Base-by-base conservation (phyloP, 1,284 basidiomycete species). In the Marasmius oreades region DNA sequence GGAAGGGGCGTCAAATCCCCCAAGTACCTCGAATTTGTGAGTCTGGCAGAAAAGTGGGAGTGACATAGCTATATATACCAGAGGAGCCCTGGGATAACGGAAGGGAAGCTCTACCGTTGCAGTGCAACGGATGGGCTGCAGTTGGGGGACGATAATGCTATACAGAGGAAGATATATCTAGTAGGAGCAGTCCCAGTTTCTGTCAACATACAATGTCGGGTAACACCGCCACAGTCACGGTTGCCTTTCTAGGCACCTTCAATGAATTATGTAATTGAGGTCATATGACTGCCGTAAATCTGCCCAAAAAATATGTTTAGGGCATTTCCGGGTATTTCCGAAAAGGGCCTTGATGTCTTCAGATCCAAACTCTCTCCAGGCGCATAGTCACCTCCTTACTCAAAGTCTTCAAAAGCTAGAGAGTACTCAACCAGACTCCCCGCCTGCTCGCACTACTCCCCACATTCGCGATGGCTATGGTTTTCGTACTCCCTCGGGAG, bases 401-500 rank as follows among this genome's bases (percentile, higher is more conserved):
- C 23, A 56, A 23, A 52, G 55, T 42, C 48, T 61, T 28, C 22
- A 51, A 20, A 57, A 59, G 33, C 55, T 61, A 3, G 50, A 61
- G n/a, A 16, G 16, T n/a, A 42, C 39, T 26, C 34, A 45, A 18
- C 8, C 37, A n/a, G 28, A 50, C 4, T 24, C 52, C 33, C 51
- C 59, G 33, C 62, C 60, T 50, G 59, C 67, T 37, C 69, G 70
- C 11, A 66, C 66, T 55, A 68, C 66, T 36, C 70, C 77, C 58
- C 74, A 72, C 61, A 70, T 78, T 14, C 80, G 78, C 55, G 91
- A 93, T 53, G 91, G 89, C 53, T 92, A 92, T 70, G 91, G 91
- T 55, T 93, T 93, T 72, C 82, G 90, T 18, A 76, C 82, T 6
- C 68, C 78, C 34, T 90, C 88, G 20, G 88, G 86, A 2, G 67